These are phyloP conservation scores for Beauveria brongniartii DNA, from an alignment of 2,329 filamentous ascomycete genomes.

Conservation along the genomic window DNA sequence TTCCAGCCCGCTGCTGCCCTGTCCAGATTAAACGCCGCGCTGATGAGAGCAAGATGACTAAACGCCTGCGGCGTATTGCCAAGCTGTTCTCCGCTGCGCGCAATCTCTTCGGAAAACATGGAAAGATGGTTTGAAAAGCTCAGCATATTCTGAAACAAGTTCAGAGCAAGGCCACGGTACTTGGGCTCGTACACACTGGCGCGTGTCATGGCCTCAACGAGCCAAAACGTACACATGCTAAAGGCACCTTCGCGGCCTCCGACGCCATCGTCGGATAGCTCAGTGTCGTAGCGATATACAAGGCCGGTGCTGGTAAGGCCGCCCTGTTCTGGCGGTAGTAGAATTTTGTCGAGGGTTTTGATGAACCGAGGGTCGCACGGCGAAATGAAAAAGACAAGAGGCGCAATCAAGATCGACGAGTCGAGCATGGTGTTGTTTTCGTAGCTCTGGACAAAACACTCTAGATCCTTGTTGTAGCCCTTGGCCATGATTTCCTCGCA, in stretches of 20 bases:
- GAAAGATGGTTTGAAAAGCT: conserved; percentile 67
- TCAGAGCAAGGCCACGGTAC: conserved; percentile 54
- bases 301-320: conserved; percentile 67
- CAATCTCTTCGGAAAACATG: conserved; percentile 76
- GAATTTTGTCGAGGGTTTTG: conserved; percentile 63
- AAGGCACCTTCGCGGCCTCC: conserved; percentile 70
- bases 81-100: conserved; percentile 65
- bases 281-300: conserved; percentile 67
- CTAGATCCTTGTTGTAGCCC: conserved; percentile 61
- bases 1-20: background rate
- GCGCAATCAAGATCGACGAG: conserved; percentile 67
- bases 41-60: conserved; percentile 67
- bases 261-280: conserved; percentile 62
- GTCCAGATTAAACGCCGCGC: conserved; percentile 68
- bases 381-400: conserved; percentile 71
- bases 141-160: conserved; percentile 70
- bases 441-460: conserved; percentile 68
- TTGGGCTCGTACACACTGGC: conserved; percentile 57
- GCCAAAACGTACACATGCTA: conserved; percentile 77
- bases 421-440: conserved; percentile 63
- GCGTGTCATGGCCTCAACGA: conserved; percentile 68
- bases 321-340: conserved; percentile 64
- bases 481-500: conserved; percentile 75
- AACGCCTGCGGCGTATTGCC: conserved; percentile 77
- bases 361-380: conserved; percentile 71